phyloP scores from a whole-genome alignment of 148 eudicot species.

The Amaranthus hypochondriacus region DNA sequence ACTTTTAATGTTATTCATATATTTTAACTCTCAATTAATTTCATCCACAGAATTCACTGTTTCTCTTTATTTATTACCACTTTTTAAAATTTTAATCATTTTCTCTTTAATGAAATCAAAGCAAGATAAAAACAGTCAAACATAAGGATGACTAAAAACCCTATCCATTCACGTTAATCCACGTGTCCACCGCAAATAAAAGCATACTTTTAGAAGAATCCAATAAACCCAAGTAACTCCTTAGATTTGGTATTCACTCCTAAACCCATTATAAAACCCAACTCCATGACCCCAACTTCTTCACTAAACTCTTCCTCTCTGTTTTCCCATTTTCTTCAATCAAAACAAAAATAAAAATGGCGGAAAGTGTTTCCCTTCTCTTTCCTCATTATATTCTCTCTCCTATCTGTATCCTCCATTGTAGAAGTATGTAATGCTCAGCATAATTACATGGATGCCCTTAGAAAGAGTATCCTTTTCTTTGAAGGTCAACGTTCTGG shows the following conservation, averaged over 20 bases:
- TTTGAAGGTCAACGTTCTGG: constrained; percentile 98
- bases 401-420: constrained; percentile 3
- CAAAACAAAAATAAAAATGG: constrained; percentile 6
- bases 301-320: not conserved
- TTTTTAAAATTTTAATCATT: not conserved
- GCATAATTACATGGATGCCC: constrained; percentile 73
- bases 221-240: constrained; percentile 27
- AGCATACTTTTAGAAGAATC: constrained; percentile 31
- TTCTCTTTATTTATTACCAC: too few relatives aligned
- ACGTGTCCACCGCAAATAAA: constrained; percentile 24
- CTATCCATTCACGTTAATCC: constrained; percentile 33
- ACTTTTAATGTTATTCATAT: too few relatives aligned
- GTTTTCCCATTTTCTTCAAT: not conserved
- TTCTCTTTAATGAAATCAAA: not conserved
- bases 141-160: not conserved
- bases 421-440: not conserved
- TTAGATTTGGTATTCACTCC: not conserved
- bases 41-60: too few relatives aligned
- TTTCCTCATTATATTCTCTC: not conserved
- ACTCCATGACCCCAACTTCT: not conserved
- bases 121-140: not conserved
- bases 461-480: constrained; percentile 78
- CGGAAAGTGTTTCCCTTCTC: not conserved
- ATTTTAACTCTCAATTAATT: too few relatives aligned
- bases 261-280: too few relatives aligned